Evolutionary conservation across 1,284 basidiomycete genomes (phyloP), one percentile per base, ranked within the genome.

Genomic region (Pulveroboletus sp.): DNA sequence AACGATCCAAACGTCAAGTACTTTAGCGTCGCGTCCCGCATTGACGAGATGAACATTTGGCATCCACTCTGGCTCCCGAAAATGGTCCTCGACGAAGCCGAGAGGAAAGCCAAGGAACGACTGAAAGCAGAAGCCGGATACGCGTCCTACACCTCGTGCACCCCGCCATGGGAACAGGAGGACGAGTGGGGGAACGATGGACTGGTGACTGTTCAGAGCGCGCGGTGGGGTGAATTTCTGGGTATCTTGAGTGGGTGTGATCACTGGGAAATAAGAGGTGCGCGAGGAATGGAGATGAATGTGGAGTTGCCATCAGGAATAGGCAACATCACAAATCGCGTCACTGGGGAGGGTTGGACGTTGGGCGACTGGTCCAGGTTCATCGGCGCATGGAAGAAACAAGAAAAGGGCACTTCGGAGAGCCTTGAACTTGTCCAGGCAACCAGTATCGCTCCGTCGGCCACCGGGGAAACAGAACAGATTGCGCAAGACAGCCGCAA

Each of bases 41-140:
- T 87, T 24, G 77, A 79, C 14, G 82, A 82, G 59, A 82, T 97
- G 65, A 86, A 77, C 68, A 79, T 98, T 33, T 91, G 92, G 81
- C 96, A 99, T 72, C 97, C 97, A 0, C 84, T 99, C 48, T 99
- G 96, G 94, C 81, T 98, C 43, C 94, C 96, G 3, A 98, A 98
- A 75, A 83, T 95, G 72, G 89, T 99, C 24, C 79, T 98, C 26
- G 96, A 99, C 69, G 86, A 87, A 1, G 79, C 82, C 12, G 89
- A 93, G 68, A 81, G 82, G 59, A 78, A 75, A 43, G 78, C 81
- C 54, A 75, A 79, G 44, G 73, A 74, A 18, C 71, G 72, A 17
- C 58, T 80, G 17, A 74, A 67, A 40, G 62, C 65, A 28, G 49
- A 62, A 38, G 59, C 63, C 40, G 62, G 64, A 59, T 56, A 64